Evolutionary conservation across 1,284 basidiomycete species (phyloP), one percentile per base, ranked within the genome.

Genomic region (Gyrodon tennesseensis): DNA sequence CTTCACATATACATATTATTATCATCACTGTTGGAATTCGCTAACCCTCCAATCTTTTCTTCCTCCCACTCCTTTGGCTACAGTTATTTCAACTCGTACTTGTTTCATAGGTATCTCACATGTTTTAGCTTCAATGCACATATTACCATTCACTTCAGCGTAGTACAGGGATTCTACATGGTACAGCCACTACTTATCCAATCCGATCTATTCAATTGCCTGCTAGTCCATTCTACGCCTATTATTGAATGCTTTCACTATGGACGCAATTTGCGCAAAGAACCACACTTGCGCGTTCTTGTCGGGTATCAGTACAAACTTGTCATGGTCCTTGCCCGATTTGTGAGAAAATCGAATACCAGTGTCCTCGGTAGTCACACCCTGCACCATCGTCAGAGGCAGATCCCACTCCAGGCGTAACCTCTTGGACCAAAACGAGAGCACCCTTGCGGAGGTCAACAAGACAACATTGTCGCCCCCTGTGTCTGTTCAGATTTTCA

Each of bases 341-440:
- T 91, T 92, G 78, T 91, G 86, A 16, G 89, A 87, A 74, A 99
- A 90, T 9, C 89, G 88, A 71, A 98, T 92, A 2, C 95, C 95
- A 15, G 86, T 92, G 72, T 93, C 88, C 75, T 97, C 95, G 43
- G 94, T 87, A 4, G 89, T 92, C 55, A 99, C 89, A 39, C 92
- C 93, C 75, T 92, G 90, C 6, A 99, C 86, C 70, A 94, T 89
- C 25, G 86, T 86, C 72, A 99, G 89, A 0, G 93, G 88, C 25
- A 98, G 83, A 71, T 98, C 95, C 96, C 96, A 99, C 52, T 92
- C 89, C 11, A 96, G 85, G 52, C 88, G 87, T 58, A 99, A 84
- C 74, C 86, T 91, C 75, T 88, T 90, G 25, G 94, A 91, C 82
- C 90, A 91, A 74, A 99, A 93, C 27, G 90, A 91, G 41, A 99